Percentiles rank a stretch among this genome's conserved stretches.
Evolutionary conservation across 2,329 filamentous ascomycete species (phyloP).

Genomic region (Mycogone perniciosa): DNA sequence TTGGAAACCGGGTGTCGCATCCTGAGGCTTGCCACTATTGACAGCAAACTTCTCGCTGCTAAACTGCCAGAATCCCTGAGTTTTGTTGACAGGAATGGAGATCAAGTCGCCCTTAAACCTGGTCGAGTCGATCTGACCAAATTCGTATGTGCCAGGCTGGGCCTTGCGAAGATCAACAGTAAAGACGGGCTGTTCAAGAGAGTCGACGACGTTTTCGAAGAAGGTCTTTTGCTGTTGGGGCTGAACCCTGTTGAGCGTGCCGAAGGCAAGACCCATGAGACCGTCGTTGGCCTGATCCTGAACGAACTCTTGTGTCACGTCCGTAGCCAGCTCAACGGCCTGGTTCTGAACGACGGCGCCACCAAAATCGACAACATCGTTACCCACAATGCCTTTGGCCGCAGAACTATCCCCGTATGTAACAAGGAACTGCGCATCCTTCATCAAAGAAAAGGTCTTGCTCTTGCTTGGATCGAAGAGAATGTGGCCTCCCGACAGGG

Average conservation of each 20-base stretch:
- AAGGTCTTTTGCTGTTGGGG: conserved; percentile 63
- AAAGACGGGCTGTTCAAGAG: conserved; percentile 59
- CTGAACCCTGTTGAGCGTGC: conserved; percentile 56
- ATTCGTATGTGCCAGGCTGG: conserved; percentile 59
- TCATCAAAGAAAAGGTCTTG: conserved; percentile 25
- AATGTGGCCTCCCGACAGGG: conserved; percentile 42
- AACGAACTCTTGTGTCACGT: conserved; percentile 52
- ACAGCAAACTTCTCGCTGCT: conserved; percentile 51
- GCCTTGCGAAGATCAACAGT: conserved; percentile 59
- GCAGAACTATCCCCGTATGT: conserved; percentile 63
- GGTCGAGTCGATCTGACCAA: conserved; percentile 57
- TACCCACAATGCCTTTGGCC: conserved; percentile 58
- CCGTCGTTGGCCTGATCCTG: conserved; percentile 57
- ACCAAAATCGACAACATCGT: conserved; percentile 61
- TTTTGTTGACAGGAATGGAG: conserved; percentile 55
- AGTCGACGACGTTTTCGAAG: conserved; percentile 61
- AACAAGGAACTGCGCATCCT: conserved; percentile 53
- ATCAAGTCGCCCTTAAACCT: conserved; percentile 57
- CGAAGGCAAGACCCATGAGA: conserved; percentile 64
- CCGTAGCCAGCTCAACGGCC: conserved; percentile 60
- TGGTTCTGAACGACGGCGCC: conserved; percentile 56
- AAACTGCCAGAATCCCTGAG: conserved; percentile 57
- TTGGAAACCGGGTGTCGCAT: conserved; percentile 33
- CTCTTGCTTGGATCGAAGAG: conserved; percentile 34
- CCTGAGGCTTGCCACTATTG: conserved; percentile 34